phyloP scores from a whole-genome alignment of 768 basidiomycete genomes.

The Hericium alpestre region DNA sequence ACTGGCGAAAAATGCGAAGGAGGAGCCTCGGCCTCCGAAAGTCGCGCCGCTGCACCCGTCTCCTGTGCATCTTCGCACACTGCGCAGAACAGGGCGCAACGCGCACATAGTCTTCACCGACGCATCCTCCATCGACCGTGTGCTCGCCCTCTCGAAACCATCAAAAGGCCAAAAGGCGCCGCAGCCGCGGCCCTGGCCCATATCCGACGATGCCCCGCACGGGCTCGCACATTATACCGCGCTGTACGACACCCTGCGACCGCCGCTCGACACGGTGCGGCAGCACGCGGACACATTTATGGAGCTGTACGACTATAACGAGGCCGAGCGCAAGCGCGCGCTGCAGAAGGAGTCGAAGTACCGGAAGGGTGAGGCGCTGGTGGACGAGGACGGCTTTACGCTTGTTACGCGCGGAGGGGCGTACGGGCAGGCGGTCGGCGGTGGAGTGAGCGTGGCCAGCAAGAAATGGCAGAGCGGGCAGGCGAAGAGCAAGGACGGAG shows the following conservation, averaged over 20 bases:
- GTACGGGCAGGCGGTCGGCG: constrained; percentile 81
- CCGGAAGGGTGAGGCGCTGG: constrained; percentile 75
- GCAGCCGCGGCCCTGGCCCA: constrained; percentile 56
- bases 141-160: constrained; percentile 31
- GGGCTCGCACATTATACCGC: constrained; percentile 67
- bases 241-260: constrained; percentile 57
- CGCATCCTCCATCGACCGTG: constrained; percentile 55
- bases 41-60: constrained; percentile 48
- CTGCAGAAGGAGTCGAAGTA: constrained; percentile 46
- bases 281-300: constrained; percentile 76
- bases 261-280: constrained; percentile 61
- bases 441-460: constrained; percentile 56
- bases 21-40: constrained; percentile 28
- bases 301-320: constrained; percentile 64
- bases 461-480: constrained; percentile 39
- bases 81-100: constrained; percentile 52
- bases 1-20: constrained; percentile 14
- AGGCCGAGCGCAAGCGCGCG: constrained; percentile 37
- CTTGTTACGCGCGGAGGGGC: constrained; percentile 88
- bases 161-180: constrained; percentile 16
- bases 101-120: constrained; percentile 73
- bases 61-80: constrained; percentile 35
- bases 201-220: constrained; percentile 37
- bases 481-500: constrained; percentile 4
- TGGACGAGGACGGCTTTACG: constrained; percentile 93